A percentile compares a stretch with the other conserved stretches of the same genome.
Conservation (phyloP, 78 protist genomes). For the Chrysochromulina parva region DNA sequence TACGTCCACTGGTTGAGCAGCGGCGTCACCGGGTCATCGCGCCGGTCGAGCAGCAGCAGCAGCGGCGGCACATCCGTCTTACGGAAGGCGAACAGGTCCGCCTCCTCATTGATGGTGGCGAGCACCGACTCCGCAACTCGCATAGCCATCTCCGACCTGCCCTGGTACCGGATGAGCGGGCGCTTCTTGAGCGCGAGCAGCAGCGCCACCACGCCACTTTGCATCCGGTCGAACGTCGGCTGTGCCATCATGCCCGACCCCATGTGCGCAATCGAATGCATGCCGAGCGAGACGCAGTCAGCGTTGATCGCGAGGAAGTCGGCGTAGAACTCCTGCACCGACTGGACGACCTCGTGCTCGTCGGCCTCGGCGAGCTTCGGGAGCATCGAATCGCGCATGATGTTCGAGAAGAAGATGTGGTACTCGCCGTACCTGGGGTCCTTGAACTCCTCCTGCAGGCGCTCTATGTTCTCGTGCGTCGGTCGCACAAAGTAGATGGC, state of each 20-base stretch:
- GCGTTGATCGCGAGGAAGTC: conserved; percentile 82
- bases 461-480: conserved; percentile 67
- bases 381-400: conserved; percentile 35
- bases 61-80: conserved; percentile 64
- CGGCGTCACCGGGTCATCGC: conserved; percentile 96
- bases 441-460: conserved; percentile 69
- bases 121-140: conserved; percentile 41
- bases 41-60: conserved; percentile 88
- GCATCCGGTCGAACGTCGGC: conserved; percentile 17
- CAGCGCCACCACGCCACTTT: conserved; percentile 40
- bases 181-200: conserved; percentile 57
- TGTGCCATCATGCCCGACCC: neutral
- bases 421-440: conserved; percentile 78
- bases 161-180: conserved; percentile 69
- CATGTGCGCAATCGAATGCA: conserved; percentile 12
- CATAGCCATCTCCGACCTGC: neutral
- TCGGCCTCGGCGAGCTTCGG: conserved; percentile 87
- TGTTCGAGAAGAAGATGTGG: conserved; percentile 86
- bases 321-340: conserved; percentile 83
- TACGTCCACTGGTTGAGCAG: conserved; percentile 89
- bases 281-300: conserved; percentile 67
- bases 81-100: conserved; percentile 77
- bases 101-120: conserved; percentile 51
- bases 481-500: conserved; percentile 87
- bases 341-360: conserved; percentile 73